Percentiles rank a stretch among this genome's conserved stretches.
Conservation (phyloP, 148 eudicot genomes). For the Rhododendron griersonianum region DNA sequence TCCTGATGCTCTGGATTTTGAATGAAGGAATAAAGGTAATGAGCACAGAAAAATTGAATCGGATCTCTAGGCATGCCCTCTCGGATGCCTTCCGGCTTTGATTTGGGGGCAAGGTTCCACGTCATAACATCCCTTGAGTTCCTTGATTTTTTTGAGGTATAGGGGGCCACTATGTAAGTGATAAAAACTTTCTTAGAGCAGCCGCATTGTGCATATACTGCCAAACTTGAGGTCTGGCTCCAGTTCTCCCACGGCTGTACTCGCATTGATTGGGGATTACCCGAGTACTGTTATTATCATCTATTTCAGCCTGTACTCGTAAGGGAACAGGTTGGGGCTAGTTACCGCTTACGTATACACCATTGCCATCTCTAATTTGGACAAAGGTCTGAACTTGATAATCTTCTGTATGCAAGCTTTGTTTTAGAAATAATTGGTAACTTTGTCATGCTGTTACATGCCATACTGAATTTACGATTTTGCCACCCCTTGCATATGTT, state of each 20-base stretch:
- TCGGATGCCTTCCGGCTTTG: not conserved
- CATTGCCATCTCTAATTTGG: not conserved
- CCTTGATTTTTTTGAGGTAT: not conserved
- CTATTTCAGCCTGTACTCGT: not conserved
- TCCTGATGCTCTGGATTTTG: not conserved
- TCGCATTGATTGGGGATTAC: not conserved
- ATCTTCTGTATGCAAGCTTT: not conserved
- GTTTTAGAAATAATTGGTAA: not conserved
- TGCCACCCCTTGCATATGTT: not conserved
- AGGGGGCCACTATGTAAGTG: not conserved
- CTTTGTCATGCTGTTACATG: not conserved
- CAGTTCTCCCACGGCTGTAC: not conserved
- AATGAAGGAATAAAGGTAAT: not conserved
- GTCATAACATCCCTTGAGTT: not conserved
- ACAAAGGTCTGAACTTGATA: not conserved
- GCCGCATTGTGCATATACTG: not conserved
- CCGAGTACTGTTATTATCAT: not conserved
- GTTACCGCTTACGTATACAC: not conserved
- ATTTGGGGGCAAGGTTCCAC: not conserved
- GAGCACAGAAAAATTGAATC: not conserved
- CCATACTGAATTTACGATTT: not conserved
- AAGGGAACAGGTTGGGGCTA: not conserved
- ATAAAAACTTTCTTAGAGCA: not conserved
- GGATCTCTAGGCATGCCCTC: not conserved
- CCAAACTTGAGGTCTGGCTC: not conserved